Evolutionary conservation across 257 asterid genomes (phyloP).

Genomic region (Solanum pinnatisectum): DNA sequence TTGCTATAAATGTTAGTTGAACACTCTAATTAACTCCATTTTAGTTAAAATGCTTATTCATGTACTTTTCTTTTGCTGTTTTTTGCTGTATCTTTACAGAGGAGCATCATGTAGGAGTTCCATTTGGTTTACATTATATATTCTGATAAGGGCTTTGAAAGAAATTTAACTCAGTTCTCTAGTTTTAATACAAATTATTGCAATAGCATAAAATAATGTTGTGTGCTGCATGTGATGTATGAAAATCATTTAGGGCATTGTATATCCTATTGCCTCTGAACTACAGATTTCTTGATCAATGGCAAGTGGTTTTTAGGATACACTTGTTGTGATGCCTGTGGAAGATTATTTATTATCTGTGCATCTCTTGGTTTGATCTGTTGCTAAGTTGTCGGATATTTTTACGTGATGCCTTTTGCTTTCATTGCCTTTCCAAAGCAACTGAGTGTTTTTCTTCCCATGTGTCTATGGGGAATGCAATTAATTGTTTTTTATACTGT

Average conservation of each 20-base stretch:
- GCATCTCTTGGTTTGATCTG: neutral
- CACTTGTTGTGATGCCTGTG: slow-evolving; percentile 99
- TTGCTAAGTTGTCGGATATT: neutral
- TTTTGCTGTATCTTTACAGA: neutral
- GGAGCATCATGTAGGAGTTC: neutral
- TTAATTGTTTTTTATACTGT: slow-evolving; percentile 20
- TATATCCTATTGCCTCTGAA: neutral
- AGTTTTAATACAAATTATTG: neutral
- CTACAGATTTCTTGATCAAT: neutral
- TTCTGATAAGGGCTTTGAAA: neutral
- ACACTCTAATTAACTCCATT: neutral
- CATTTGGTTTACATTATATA: neutral
- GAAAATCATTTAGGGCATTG: neutral
- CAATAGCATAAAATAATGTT: neutral
- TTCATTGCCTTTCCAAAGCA: neutral
- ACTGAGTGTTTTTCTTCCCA: neutral
- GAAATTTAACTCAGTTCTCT: neutral
- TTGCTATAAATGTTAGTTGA: neutral
- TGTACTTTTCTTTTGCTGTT: neutral
- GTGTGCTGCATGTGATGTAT: neutral
- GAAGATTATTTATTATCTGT: slow-evolving; percentile 49
- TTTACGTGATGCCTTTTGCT: neutral
- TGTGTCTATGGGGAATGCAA: neutral
- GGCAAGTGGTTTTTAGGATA: slow-evolving; percentile 96
- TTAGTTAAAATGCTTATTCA: neutral